These are phyloP conservation scores for Filobasidium floriforme DNA, from an alignment of 768 basidiomycete species.

Conservation along the genomic window DNA sequence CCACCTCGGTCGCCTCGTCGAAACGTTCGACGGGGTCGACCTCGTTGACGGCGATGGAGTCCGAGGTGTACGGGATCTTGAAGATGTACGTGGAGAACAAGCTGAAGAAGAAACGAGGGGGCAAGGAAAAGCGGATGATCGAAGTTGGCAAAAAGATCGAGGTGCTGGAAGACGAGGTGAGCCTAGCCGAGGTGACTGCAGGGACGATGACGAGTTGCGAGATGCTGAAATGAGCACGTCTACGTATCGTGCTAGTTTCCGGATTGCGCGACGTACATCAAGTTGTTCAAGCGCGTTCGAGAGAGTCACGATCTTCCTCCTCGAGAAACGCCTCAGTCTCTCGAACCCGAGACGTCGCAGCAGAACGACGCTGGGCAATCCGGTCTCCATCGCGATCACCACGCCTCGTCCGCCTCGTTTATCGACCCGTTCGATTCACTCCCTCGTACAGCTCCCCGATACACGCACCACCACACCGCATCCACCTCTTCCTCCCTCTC, in stretches of 20 bases:
- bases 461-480: neutral
- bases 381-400: neutral
- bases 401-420: neutral
- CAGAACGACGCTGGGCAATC: neutral
- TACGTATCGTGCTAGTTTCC: neutral
- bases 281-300: slow-evolving; percentile 3
- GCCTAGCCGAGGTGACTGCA: neutral
- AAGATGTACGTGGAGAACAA: slow-evolving; percentile 7
- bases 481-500: neutral
- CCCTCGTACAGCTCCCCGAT: neutral
- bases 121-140: neutral
- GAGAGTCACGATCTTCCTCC: neutral
- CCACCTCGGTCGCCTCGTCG: too few relatives aligned
- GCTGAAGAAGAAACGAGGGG: slow-evolving; percentile 6
- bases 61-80: neutral
- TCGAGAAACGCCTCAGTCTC: neutral
- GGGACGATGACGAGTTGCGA: neutral
- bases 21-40: neutral
- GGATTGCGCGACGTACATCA: slow-evolving; percentile 3
- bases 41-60: slow-evolving; percentile 4
- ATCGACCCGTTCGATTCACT: neutral
- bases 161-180: neutral
- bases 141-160: slow-evolving; percentile 1
- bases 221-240: neutral
- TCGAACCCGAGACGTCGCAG: too few relatives aligned